Evolutionary conservation across 306 rosid species (phyloP), one percentile per base, ranked within the genome.

Genomic region (Vigna angularis): DNA sequence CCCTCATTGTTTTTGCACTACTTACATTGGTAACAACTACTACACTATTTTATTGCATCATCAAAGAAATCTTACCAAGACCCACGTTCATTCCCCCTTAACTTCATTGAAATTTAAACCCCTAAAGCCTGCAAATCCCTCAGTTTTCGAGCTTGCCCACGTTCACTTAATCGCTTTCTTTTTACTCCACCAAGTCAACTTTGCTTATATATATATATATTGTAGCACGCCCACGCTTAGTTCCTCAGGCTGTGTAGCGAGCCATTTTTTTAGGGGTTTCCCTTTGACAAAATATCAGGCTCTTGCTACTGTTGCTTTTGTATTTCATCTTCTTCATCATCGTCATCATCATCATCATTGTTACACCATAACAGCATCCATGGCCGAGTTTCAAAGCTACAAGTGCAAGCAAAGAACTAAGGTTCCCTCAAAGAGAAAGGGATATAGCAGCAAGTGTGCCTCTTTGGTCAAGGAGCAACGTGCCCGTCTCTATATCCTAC

Each of bases 391-490:
- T 52, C 83, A 79, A 80, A 86, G 81, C 70, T 56, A 71, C 84
- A 84, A 65, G 76, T 55, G 63, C 87, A 85, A 71, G 76, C 20
- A 67, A 49, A 79, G 32, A 80, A 24, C 36, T 51, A 79, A 72
- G 66, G 61, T 75, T 51, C 49, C 64, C 42, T 17, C 79, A 71
- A 89, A 90, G 79, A 82, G 81, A 78, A 88, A 82, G 72, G 78
- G 85, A 28, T 11, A 86, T 80, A 87, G 85, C 22, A 80, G 84
- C 26, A 90, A 89, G 79, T 93, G 98, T 77, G 90, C 94, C 65
- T 79, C 96, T 66, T 79, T 93, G 56, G 91, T 91, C 18, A 95
- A 90, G 81, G 87, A 93, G 82, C 99, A 95, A 78, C 93, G 97
- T 45, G 94, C 99, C 40, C 91, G 97, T 18, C 83, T 95, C 16